Evolutionary conservation across 2,329 filamentous ascomycete species (phyloP).

Genomic region (Aspergillus sp.): DNA sequence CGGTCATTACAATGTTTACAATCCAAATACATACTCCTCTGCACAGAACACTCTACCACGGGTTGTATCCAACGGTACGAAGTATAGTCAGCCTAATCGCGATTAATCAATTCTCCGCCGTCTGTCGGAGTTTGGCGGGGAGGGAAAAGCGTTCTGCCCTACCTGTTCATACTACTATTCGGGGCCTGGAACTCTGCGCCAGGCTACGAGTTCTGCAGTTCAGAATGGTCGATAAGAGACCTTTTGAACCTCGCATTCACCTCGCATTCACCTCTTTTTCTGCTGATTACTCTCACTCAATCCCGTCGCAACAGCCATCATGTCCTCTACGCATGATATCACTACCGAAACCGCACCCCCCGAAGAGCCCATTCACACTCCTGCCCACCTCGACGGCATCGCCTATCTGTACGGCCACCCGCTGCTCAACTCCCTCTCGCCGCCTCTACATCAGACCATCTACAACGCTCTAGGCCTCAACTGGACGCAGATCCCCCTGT

Average conservation of each 20-base stretch:
- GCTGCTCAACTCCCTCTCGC: conserved; percentile 50
- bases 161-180: too few species aligned
- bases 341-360: conserved; percentile 6
- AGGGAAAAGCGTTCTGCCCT: neutral
- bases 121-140: too few species aligned
- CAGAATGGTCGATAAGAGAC: neutral
- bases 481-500: conserved; percentile 46
- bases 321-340: neutral
- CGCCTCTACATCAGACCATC: conserved; percentile 47
- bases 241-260: too few species aligned
- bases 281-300: neutral
- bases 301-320: conserved; percentile 2
- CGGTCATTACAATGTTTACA: too few species aligned
- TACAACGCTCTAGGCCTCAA: conserved; percentile 44
- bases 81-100: too few species aligned
- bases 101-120: neutral
- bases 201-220: too few species aligned
- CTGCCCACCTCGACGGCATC: conserved; percentile 38
- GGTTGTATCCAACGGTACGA: too few species aligned
- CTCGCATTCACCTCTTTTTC: neutral
- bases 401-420: conserved; percentile 51
- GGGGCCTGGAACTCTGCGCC: too few species aligned
- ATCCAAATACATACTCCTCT: too few species aligned
- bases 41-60: too few species aligned
- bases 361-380: conserved; percentile 26